A percentile compares a stretch with the other conserved stretches of the same genome.
Evolutionary conservation across 1,284 basidiomycete genomes (phyloP).

Genomic region (Austroboletus novae-zelandiae): DNA sequence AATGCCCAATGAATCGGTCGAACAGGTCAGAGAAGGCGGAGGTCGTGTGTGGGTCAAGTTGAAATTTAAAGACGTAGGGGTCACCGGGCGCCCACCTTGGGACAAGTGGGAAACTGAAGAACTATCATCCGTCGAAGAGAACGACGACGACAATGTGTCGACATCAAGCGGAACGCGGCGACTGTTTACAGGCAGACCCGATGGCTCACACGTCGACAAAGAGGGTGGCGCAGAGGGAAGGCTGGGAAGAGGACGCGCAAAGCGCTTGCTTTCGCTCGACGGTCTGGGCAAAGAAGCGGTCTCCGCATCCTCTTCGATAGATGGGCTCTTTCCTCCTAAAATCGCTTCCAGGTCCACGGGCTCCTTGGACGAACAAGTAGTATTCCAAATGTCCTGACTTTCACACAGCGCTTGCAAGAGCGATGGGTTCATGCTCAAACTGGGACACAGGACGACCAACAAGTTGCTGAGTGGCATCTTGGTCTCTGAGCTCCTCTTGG

Average conservation of each 20-base stretch:
- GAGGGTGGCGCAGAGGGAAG: slow-evolving; percentile 17
- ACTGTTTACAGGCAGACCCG: slow-evolving; percentile 1
- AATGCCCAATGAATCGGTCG: slow-evolving; percentile 44
- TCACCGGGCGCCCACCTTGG: slow-evolving; percentile 30
- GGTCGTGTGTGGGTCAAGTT: slow-evolving; percentile 33
- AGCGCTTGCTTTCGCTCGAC: slow-evolving; percentile 18
- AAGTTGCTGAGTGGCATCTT: slow-evolving; percentile 86
- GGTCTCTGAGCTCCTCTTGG: slow-evolving; percentile 59
- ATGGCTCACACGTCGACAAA: slow-evolving; percentile 10
- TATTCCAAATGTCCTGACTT: slow-evolving; percentile 62
- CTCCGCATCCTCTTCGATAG: background rate
- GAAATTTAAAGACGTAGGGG: slow-evolving; percentile 40
- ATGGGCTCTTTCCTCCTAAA: slow-evolving; percentile 1
- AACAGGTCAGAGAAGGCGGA: slow-evolving; percentile 43
- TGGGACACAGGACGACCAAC: slow-evolving; percentile 77
- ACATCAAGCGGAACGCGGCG: slow-evolving; percentile 12
- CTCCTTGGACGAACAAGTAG: slow-evolving; percentile 16
- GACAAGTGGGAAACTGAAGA: slow-evolving; percentile 32
- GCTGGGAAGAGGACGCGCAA: slow-evolving; percentile 26
- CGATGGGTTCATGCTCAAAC: slow-evolving; percentile 74
- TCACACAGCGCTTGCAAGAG: slow-evolving; percentile 74
- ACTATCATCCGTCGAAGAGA: slow-evolving; percentile 28
- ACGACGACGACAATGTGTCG: slow-evolving; percentile 25
- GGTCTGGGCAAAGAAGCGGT: background rate
- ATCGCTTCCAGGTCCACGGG: slow-evolving; percentile 5